A percentile compares a stretch with the other conserved stretches of the same genome.
Conservation (phyloP, 2,329 filamentous ascomycete species). For the Arthrobotrys conoides region DNA sequence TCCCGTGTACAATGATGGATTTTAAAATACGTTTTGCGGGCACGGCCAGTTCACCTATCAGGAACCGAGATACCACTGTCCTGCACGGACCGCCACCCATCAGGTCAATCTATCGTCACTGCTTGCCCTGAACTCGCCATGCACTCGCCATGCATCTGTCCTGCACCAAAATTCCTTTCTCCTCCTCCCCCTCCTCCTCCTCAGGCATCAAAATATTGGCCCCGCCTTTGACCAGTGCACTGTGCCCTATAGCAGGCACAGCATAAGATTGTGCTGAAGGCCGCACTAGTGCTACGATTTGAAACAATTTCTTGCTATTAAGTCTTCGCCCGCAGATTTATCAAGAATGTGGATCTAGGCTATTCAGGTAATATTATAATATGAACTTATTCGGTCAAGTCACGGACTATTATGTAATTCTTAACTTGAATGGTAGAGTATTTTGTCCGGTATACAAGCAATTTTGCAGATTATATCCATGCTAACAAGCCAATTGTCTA, state of each 20-base stretch:
- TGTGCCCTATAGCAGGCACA: not conserved
- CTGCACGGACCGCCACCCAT: conserved; percentile 43
- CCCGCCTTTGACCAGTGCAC: not conserved
- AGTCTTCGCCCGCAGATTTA: not conserved
- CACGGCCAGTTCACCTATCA: conserved; percentile 1
- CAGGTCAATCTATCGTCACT: conserved; percentile 30
- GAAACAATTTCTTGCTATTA: not conserved
- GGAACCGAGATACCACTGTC: conserved; percentile 10
- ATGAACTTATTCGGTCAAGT: not conserved
- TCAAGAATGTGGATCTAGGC: not conserved
- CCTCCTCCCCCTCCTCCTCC: no score
- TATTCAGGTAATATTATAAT: not conserved
- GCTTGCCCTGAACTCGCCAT: conserved; percentile 21
- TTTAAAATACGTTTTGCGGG: conserved; percentile 35
- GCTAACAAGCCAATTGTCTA: not conserved
- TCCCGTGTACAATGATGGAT: conserved; percentile 9
- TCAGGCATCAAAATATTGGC: not conserved
- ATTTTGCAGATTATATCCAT: not conserved
- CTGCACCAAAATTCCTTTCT: not conserved
- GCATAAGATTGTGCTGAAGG: not conserved
- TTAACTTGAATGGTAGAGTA: not conserved
- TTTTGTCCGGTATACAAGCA: conserved; percentile 1
- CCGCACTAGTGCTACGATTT: not conserved
- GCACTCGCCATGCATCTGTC: not conserved
- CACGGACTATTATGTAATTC: conserved; percentile 44